Evolutionary conservation across 768 basidiomycete genomes (phyloP), one percentile per base, ranked within the genome.

Genomic region (Mycena epipterygia): DNA sequence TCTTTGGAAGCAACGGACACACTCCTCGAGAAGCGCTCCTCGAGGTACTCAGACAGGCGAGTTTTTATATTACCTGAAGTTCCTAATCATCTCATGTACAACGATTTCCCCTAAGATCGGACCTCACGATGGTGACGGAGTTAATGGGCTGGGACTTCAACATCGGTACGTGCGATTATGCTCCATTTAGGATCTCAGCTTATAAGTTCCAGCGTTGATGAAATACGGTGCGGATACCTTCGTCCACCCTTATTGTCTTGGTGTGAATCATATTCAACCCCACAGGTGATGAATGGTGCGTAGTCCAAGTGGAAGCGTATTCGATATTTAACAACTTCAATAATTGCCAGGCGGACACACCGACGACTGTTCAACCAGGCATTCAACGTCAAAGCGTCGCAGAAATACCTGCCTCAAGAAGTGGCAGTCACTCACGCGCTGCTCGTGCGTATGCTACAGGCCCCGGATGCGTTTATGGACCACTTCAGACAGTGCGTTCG

Each of bases 401-500:
- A 71, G 23, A 71, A 68, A 19, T 79, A 75, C 55, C 70, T 67
- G 1, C 78, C 80, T 23, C 59, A 74, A 7, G 73, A 77, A 55
- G 37, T 72, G 5, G 72, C 64, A 3, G 76, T 75, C 12, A 69
- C 77, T 0, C 76, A 76, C 39, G 63, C 64, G 17, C 59, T 81
- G 2, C 76, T 81, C 44, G 69, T 70, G 14, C 64, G 70, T 5
- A 21, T 81, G 5, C 62, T 80, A 2, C 60, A 72, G 7, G 62
- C 74, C 16, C 79, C 81, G 0, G 59, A 74, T 2, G 68, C 77
- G 23, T 74, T 77, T 65, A 67, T 79, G 70, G 73, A 73, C 14
- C 75, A 79, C 44, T 75, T 79, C 55, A 73, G 76, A 8, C 76
- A 76, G 82, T 83, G 30, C 6, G 52, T 39, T 1, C 17, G 57